Base-by-base conservation (phyloP, 306 rosid species). In the Elaeagnus macrophylla region DNA sequence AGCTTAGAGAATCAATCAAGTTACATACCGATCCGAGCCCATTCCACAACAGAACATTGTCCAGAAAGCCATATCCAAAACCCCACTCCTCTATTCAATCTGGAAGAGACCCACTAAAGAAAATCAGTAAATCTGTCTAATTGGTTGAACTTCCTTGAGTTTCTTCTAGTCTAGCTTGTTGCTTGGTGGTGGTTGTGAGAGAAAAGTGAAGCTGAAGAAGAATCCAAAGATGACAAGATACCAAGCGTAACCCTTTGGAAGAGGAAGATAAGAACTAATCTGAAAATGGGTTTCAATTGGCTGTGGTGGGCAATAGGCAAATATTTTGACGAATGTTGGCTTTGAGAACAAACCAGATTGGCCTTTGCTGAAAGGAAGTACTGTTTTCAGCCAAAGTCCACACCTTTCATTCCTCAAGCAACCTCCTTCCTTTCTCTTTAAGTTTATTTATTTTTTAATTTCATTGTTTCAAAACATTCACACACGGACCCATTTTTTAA, bases 11-110 rank as follows among this genome's bases (percentile, higher is more conserved):
- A 2, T 36, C 52, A 65, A 1, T 15, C 62, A 52, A 65, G 46
- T 12, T 18, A 41, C 91, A 37, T 80, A 91, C 97, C 95, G 86
- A 72, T 82, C 79, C 9, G 79, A 79, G 58, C 67, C 80, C 65
- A 55, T 78, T 62, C 86, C 84, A n/a, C 91, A 86, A 39, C 85
- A 80, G 69, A 82, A 80, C 64, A 89, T 65, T 36, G 66, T 57
- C 68, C 65, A 54, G 56, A 80, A 73, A 64, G 69, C 90, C 91
- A 86, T 86, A 59, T 50, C 70, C 76, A 42, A 59, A 66, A 15
- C 12, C 3, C 68, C 57, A 63, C 56, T 51, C 59, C 62, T 44
- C 48, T 20, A 64, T 52, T 51, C 56, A 70, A 70, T 18, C 48
- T 38, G 52, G 56, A 55, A 70, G 37, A 37, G 13, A 76, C 65